A percentile compares a stretch with the other conserved stretches of the same genome.
Evolutionary conservation across 2,329 filamentous ascomycete genomes (phyloP).

Genomic region (Arthrobotrys iridis): DNA sequence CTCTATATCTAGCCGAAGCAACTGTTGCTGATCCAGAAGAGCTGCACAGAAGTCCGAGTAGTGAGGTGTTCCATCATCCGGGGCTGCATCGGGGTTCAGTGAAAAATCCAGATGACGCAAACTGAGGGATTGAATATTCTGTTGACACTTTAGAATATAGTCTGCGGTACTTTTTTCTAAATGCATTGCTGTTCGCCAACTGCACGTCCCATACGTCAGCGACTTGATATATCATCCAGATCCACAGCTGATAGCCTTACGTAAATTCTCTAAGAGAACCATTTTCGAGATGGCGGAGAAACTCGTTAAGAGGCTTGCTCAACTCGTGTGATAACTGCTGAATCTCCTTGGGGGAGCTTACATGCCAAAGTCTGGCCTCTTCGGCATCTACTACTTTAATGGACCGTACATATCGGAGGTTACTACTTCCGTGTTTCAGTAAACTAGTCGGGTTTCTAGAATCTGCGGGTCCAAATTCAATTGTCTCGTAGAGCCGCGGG

Average conservation of each 20-base stretch:
- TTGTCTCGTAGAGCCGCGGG: slow-evolving; percentile 2
- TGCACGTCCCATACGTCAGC: not conserved
- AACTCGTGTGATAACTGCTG: not conserved
- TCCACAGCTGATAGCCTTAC: not conserved
- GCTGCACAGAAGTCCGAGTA: not conserved
- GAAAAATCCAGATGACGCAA: not conserved
- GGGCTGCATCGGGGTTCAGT: not conserved
- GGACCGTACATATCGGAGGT: slow-evolving; percentile 11
- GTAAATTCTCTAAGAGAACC: not conserved
- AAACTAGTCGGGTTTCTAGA: not conserved
- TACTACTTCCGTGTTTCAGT: not conserved
- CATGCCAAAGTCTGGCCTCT: not conserved
- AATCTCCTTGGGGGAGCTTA: not conserved
- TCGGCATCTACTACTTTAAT: not conserved
- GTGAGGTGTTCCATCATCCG: not conserved
- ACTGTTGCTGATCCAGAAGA: not conserved
- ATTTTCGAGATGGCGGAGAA: not conserved
- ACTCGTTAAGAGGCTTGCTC: not conserved
- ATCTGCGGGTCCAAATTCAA: not conserved
- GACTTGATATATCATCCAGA: not conserved
- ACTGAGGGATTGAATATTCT: not conserved
- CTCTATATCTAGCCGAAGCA: not conserved
- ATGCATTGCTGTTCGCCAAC: slow-evolving; percentile 14
- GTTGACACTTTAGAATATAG: not conserved
- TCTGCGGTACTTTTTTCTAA: not conserved